Base-by-base conservation (phyloP, 495 filamentous ascomycete species). In the Penicillium crystallinum region DNA sequence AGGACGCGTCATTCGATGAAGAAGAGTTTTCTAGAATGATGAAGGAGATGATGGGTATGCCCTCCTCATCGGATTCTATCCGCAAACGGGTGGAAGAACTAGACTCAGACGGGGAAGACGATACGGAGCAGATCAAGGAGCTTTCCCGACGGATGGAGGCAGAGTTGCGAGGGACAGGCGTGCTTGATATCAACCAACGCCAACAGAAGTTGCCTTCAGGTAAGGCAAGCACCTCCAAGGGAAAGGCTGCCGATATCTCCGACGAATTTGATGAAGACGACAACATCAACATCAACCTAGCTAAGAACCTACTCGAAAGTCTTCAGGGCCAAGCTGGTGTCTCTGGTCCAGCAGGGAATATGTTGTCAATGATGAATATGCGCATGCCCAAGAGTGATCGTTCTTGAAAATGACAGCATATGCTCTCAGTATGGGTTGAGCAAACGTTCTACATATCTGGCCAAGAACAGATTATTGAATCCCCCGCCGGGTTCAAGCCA, bases 21-120 rank as follows among this genome's bases (percentile, higher is more conserved):
- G 82, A 85, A 22, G 87, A 91, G 53, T 96, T 96, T 59, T 74
- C 85, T 15, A 75, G 62, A 42, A 88, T 95, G 85, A 96, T 97
- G 90, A 82, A 84, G 47, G 90, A 95, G 64, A 96, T 96, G 88
- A 93, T 93, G 88, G 89, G 89, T 10, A 75, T 95, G 67, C 85
- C 89, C 14, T 61, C 67, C 41, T 54, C 48, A 40, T 34, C 70
- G 4, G 70, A 66, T 23, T 58, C 58, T 7, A 50, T 67, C 36
- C 60, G 61, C 29, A 69, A 66, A 25, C 65, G 63, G 51, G 63
- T 77, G 12, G 59, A 80, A 55, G 80, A 82, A 36, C 33, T 81
- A 8, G 78, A 76, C 12, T 53, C 58, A 17, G 68, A 70, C n/a
- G 69, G 67, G 18, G 72, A 73, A 23, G 78, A 83, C n/a, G 85